Base-by-base conservation (phyloP, 2,329 filamentous ascomycete species). In the Nothomitra cinnamomea region DNA sequence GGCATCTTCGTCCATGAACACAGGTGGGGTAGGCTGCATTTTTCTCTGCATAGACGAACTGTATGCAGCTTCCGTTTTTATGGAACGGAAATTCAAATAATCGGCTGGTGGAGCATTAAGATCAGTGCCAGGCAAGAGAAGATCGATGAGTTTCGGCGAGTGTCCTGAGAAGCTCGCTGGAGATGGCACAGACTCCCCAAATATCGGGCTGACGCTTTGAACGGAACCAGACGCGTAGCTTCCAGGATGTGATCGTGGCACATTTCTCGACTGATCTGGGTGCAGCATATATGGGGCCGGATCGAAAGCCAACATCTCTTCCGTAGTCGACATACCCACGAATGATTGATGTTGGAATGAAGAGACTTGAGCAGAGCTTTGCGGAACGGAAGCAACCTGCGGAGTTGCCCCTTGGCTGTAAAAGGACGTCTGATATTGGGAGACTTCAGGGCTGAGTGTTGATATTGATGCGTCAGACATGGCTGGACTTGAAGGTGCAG, bases 71-170 rank as follows among this genome's bases (percentile, higher is more conserved):
- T 32, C 24, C 24, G 22, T 36, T 17, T 22, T 41, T 53, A 45
- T 59, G 57, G 43, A 60, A 58, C 40, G 62, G 61, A 7, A 25
- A 35, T 19, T 63, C 24, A 35, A 61, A 24, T 62, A 61, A n/a
- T 61, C 54, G 25, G 61, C 60, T 10, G 63, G 59, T 22, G 61
- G 58, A 36, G 61, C 60, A 15, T 65, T 70, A 25, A 74, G 61
- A 55, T 74, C 70, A 12, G 70, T 71, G 3, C 70, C 71, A 8
- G 72, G 70, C n/a, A 72, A 58, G 17, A 74, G 61, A 17, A 75
- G 63, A 60, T 75, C 71, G 45, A 72, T 62, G 40, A 75, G 60
- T 52, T 68, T 68, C 36, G 73, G 72, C 22, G 72, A 73, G 53
- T 72, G 69, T 19, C 69, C 70, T 40, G 70, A 70, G 52, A 65